phyloP scores from a whole-genome alignment of 768 basidiomycete species.

The Pulveroboletus sp. region DNA sequence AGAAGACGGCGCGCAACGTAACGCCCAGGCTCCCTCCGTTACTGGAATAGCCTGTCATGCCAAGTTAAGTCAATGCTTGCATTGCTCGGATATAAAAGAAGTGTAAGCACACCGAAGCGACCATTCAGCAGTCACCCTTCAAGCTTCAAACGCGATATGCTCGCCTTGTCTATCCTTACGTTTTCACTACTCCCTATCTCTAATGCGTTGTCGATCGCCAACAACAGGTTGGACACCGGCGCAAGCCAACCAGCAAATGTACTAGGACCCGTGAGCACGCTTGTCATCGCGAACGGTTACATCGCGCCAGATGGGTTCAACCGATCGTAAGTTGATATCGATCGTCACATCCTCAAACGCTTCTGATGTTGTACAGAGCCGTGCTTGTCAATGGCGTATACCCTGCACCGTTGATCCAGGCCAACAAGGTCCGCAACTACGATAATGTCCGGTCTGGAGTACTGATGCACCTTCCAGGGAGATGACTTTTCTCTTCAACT shows the following conservation, averaged over 20 bases:
- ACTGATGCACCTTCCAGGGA: conserved; percentile 26
- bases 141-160: neutral
- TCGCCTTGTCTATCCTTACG: conserved; percentile 4
- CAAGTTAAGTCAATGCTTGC: too few relatives aligned
- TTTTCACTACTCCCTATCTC: conserved; percentile 5
- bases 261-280: conserved; percentile 20
- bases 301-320: conserved; percentile 48
- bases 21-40: neutral
- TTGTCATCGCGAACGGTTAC: conserved; percentile 35
- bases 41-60: neutral
- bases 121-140: neutral
- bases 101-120: too few relatives aligned
- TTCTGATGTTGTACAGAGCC: conserved; percentile 26
- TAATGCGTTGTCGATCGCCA: conserved; percentile 1
- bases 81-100: conserved; percentile 8
- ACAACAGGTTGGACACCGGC: neutral
- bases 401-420: conserved; percentile 44
- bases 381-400: conserved; percentile 41
- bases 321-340: conserved; percentile 28
- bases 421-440: conserved; percentile 27
- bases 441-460: too few relatives aligned
- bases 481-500: conserved; percentile 40
- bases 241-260: neutral
- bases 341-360: neutral
- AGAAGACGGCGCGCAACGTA: neutral